phyloP scores from a whole-genome alignment of 768 basidiomycete genomes.

The Lentinula lateritia region DNA sequence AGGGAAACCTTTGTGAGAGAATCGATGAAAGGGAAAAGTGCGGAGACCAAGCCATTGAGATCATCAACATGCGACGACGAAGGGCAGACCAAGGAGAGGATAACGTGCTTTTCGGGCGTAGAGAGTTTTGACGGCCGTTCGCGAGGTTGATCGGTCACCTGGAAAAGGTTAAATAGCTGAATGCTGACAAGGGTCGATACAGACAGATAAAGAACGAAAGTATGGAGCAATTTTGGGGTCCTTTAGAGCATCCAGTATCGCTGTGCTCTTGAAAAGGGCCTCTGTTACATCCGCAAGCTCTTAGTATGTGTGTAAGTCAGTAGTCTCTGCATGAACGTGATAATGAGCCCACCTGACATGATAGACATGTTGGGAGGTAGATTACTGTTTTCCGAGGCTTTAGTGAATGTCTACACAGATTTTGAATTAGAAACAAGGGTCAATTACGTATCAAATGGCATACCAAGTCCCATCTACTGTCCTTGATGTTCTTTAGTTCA shows the following conservation, averaged over 20 bases:
- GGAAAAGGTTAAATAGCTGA: conserved; percentile 6
- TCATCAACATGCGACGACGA: conserved; percentile 39
- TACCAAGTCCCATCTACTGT: conserved; percentile 83
- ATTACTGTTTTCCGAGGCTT: conserved; percentile 57
- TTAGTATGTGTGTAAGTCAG: conserved; percentile 16
- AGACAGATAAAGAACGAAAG: conserved; percentile 82
- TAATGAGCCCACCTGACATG: conserved; percentile 58
- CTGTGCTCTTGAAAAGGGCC: conserved; percentile 59
- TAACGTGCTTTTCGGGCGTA: conserved; percentile 63
- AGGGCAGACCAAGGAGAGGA: conserved; percentile 61
- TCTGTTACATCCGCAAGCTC: conserved; percentile 88
- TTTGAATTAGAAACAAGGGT: conserved; percentile 4
- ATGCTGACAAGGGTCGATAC: conserved; percentile 17
- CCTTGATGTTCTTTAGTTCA: conserved; percentile 63
- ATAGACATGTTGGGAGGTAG: conserved; percentile 62
- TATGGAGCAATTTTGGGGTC: conserved; percentile 63
- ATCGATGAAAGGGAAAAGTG: conserved; percentile 75
- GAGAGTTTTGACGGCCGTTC: conserved; percentile 55
- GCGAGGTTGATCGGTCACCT: conserved; percentile 85
- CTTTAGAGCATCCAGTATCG: conserved; percentile 51
- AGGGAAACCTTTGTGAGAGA: conserved; percentile 50
- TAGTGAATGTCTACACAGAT: conserved; percentile 67
- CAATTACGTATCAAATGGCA: conserved; percentile 20
- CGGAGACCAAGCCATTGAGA: conserved; percentile 55
- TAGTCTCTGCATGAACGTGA: background rate